Evolutionary conservation across 2,329 filamentous ascomycete species (phyloP).

Genomic region (Remersonia thermophila): DNA sequence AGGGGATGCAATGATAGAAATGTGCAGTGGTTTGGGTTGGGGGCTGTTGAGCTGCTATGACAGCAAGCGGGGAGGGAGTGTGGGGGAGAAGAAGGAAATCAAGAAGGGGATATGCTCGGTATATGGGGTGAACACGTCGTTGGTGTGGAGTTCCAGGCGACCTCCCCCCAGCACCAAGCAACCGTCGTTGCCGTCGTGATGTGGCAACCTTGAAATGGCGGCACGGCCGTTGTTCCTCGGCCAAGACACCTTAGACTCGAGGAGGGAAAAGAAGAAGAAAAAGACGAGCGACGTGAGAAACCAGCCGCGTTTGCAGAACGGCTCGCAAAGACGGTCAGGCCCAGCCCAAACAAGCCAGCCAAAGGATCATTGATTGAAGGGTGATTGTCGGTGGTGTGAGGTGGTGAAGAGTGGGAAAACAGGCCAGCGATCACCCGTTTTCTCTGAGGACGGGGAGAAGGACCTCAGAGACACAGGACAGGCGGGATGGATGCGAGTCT

Average conservation of each 20-base stretch:
- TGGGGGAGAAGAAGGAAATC: slow-evolving; percentile 6
- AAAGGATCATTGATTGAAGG: slow-evolving; percentile 7
- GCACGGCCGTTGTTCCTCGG: slow-evolving; percentile 12
- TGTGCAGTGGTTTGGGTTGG: no score
- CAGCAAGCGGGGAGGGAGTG: slow-evolving; percentile 10
- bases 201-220: not conserved
- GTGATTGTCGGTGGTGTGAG: slow-evolving; percentile 9
- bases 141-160: slow-evolving; percentile 9
- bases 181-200: slow-evolving; percentile 9
- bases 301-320: slow-evolving; percentile 7
- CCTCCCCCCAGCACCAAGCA: slow-evolving; percentile 11
- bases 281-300: no score
- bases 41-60: no score
- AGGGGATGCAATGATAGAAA: no score
- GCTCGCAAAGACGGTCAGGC: slow-evolving; percentile 14
- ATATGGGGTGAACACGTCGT: slow-evolving; percentile 12
- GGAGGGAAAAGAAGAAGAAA: slow-evolving; percentile 4
- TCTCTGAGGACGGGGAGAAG: no score
- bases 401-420: slow-evolving; percentile 13
- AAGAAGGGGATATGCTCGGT: slow-evolving; percentile 7
- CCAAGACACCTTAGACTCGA: slow-evolving; percentile 3
- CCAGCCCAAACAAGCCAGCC: slow-evolving; percentile 15
- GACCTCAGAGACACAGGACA: not conserved
- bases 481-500: slow-evolving; percentile 1
- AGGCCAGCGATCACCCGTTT: slow-evolving; percentile 17